These are phyloP conservation scores for Euphorbia pulcherrima DNA, from an alignment of 345 rosid species.

Conservation along the genomic window DNA sequence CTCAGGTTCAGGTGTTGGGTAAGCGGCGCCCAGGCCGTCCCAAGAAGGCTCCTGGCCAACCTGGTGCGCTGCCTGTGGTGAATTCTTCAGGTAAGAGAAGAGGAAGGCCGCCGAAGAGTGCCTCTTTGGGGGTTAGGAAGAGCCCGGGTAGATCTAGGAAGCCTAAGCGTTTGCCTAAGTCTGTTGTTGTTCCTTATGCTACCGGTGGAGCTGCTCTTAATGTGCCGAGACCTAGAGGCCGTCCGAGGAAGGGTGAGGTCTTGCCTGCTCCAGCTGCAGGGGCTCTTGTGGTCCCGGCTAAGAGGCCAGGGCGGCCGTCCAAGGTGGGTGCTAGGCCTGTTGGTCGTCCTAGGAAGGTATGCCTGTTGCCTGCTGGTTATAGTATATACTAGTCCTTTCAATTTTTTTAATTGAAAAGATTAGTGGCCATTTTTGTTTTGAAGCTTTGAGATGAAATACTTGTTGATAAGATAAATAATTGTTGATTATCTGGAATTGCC, in stretches of 20 bases:
- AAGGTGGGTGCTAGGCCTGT: constrained; percentile 46
- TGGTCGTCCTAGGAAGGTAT: constrained; percentile 74
- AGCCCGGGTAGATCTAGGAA: constrained; percentile 41
- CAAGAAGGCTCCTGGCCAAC: constrained; percentile 26
- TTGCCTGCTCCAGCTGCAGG: constrained; percentile 6
- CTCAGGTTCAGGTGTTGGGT: background rate
- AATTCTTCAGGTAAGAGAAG: constrained; percentile 22
- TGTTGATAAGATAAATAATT: background rate
- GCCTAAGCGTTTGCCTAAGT: constrained; percentile 35
- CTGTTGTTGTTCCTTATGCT: constrained; percentile 26
- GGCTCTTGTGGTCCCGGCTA: constrained; percentile 19
- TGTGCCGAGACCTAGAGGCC: constrained; percentile 43
- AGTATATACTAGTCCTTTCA: background rate
- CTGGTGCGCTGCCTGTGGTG: constrained; percentile 3
- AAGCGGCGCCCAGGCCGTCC: constrained; percentile 48
- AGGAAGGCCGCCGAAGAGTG: constrained; percentile 40
- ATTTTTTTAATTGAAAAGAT: background rate
- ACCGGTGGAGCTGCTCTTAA: constrained; percentile 3
- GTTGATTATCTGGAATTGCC: background rate
- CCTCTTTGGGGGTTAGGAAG: constrained; percentile 21
- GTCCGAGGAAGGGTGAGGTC: constrained; percentile 41
- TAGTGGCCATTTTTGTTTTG: background rate
- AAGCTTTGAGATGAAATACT: background rate
- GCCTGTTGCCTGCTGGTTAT: background rate
- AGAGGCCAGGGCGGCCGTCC: constrained; percentile 53